phyloP scores from a whole-genome alignment of 768 basidiomycete genomes.

The Rhodotorula sphaerocarpa region DNA sequence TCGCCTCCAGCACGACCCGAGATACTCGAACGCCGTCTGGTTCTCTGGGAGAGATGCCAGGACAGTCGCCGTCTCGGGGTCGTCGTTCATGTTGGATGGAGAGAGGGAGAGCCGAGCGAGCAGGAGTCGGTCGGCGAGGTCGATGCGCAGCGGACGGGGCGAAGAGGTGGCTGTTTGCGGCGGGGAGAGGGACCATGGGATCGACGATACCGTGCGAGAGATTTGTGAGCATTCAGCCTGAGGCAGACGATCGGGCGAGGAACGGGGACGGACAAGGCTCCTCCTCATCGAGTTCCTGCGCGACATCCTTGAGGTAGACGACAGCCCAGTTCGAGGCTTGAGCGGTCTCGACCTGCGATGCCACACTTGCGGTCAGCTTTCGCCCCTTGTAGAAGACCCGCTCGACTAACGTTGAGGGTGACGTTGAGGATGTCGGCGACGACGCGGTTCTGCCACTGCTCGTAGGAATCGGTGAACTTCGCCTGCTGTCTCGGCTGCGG shows the following conservation, averaged over 20 bases:
- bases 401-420: slow-evolving; percentile 62
- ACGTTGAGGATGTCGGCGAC: slow-evolving; percentile 63
- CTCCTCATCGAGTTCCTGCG: slow-evolving; percentile 60
- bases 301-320: slow-evolving; percentile 74
- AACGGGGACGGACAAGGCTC: slow-evolving; percentile 36
- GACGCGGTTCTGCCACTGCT: slow-evolving; percentile 65
- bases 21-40: slow-evolving; percentile 79
- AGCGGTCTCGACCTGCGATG: slow-evolving; percentile 52
- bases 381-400: slow-evolving; percentile 6
- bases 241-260: not conserved
- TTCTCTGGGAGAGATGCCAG: slow-evolving; percentile 63
- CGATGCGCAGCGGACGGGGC: slow-evolving; percentile 46
- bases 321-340: slow-evolving; percentile 58
- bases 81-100: slow-evolving; percentile 56
- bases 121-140: slow-evolving; percentile 64
- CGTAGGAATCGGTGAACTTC: slow-evolving; percentile 50
- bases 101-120: slow-evolving; percentile 78
- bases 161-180: slow-evolving; percentile 3
- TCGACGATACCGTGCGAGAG: too few relatives aligned
- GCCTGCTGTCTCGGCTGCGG: slow-evolving; percentile 37
- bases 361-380: not conserved
- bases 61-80: slow-evolving; percentile 43
- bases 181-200: too few relatives aligned
- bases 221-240: not conserved
- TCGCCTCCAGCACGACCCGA: slow-evolving; percentile 89